Evolutionary conservation across 2,329 filamentous ascomycete species (phyloP).

Genomic region (Neonectria punicea): DNA sequence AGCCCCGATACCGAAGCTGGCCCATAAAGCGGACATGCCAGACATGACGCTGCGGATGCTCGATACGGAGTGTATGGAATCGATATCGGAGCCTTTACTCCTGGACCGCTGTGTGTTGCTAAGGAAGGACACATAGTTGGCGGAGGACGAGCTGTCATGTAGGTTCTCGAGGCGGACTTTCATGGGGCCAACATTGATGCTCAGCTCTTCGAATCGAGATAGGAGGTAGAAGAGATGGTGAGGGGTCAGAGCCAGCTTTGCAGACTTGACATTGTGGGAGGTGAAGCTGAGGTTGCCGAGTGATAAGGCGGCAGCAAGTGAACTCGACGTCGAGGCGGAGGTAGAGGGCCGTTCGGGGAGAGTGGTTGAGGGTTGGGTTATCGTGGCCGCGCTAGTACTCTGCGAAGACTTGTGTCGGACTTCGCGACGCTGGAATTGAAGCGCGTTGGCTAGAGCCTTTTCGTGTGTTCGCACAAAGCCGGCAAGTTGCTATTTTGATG

Average conservation of each 20-base stretch:
- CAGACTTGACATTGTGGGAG: constrained; percentile 86
- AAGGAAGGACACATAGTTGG: constrained; percentile 96
- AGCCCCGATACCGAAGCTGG: constrained; percentile 83
- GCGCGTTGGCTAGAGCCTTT: constrained; percentile 93
- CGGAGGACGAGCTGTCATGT: constrained; percentile 84
- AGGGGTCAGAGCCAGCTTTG: constrained; percentile 90
- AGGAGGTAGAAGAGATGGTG: constrained; percentile 98
- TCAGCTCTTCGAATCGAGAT: constrained; percentile 92
- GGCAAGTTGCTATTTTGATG: constrained; percentile 79
- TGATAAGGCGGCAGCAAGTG: constrained; percentile 86
- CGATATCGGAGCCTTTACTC: constrained; percentile 82
- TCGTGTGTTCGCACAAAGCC: constrained; percentile 97
- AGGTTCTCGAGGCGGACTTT: constrained; percentile 95
- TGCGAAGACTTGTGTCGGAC: constrained; percentile 76
- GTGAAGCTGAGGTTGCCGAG: constrained; percentile 86
- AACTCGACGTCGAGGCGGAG: constrained; percentile 75
- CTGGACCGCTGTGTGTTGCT: constrained; percentile 81
- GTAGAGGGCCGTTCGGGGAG: constrained; percentile 72
- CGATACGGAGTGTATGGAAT: constrained; percentile 94
- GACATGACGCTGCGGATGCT: constrained; percentile 98
- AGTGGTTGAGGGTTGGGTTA: constrained; percentile 63
- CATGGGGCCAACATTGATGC: constrained; percentile 93
- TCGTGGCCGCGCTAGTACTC: constrained; percentile 68
- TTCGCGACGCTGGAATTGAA: constrained; percentile 81
- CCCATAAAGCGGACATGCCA: constrained; percentile 93